These are phyloP conservation scores for Chiua virens DNA, from an alignment of 768 basidiomycete species.

Conservation along the genomic window DNA sequence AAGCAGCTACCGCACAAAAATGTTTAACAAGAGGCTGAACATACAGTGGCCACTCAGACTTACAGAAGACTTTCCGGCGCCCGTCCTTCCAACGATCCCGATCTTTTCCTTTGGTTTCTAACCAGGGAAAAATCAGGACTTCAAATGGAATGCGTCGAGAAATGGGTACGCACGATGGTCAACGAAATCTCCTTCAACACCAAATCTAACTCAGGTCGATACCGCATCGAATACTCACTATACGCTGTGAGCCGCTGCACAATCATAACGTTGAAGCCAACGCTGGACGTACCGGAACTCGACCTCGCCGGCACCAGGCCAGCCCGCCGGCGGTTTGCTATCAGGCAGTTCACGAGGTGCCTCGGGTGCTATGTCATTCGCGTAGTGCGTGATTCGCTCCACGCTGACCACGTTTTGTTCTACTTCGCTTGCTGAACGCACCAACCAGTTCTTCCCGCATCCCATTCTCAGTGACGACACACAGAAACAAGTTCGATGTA, in stretches of 20 bases:
- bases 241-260: not conserved
- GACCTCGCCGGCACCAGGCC: constrained; percentile 76
- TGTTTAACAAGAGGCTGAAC: not conserved
- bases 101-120: constrained; percentile 80
- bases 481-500: not conserved
- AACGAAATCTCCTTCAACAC: constrained; percentile 78
- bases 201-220: constrained; percentile 76
- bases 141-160: not conserved
- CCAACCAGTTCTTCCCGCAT: constrained; percentile 68
- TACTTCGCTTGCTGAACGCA: constrained; percentile 81
- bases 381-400: constrained; percentile 85
- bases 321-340: constrained; percentile 49
- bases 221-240: constrained; percentile 73
- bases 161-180: constrained; percentile 49
- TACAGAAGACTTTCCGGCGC: constrained; percentile 76
- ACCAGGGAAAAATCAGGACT: constrained; percentile 6
- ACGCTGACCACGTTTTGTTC: constrained; percentile 91
- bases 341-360: constrained; percentile 70
- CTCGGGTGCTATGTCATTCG: constrained; percentile 62
- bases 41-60: constrained; percentile 11
- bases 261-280: not conserved
- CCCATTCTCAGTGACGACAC: not conserved
- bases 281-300: constrained; percentile 61
- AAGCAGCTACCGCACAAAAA: constrained; percentile 43
- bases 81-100: constrained; percentile 87